A percentile compares a stretch with the other conserved stretches of the same genome.
Conservation (phyloP, 352 stramenopile species). For the Phytophthora fragariaefolia region DNA sequence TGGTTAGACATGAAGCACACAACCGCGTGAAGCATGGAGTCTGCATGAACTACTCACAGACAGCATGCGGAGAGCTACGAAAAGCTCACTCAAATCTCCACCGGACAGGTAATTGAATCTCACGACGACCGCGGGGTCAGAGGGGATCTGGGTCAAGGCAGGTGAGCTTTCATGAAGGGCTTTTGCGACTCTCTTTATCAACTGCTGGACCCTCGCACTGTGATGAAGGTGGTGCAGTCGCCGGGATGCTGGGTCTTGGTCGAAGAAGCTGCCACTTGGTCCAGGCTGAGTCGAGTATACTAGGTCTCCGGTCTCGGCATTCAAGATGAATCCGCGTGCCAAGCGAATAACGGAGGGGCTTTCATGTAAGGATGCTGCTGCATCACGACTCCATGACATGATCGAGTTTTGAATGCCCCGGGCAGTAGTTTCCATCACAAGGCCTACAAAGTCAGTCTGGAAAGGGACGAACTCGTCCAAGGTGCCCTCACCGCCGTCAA, state of each 20-base stretch:
- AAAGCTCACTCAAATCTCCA: slow-evolving; percentile 15
- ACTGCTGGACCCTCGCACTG: slow-evolving; percentile 28
- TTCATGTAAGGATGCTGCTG: slow-evolving; percentile 12
- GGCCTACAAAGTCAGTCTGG: slow-evolving; percentile 41
- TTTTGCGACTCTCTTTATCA: slow-evolving; percentile 31
- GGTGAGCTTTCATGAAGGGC: slow-evolving; percentile 41
- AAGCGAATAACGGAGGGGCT: slow-evolving; percentile 16
- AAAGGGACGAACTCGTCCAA: slow-evolving; percentile 53
- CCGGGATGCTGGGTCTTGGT: slow-evolving; percentile 11
- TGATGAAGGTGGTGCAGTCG: slow-evolving; percentile 21
- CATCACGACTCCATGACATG: slow-evolving; percentile 17
- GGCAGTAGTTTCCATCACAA: slow-evolving; percentile 40
- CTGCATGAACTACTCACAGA: slow-evolving; percentile 39
- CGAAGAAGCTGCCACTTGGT: slow-evolving; percentile 12
- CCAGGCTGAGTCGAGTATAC: slow-evolving; percentile 29
- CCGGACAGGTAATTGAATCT: slow-evolving; percentile 19
- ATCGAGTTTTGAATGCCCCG: slow-evolving; percentile 26
- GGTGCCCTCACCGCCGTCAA: slow-evolving; percentile 37
- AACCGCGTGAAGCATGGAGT: no score
- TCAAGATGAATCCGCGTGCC: slow-evolving; percentile 43
- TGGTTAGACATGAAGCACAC: no score
- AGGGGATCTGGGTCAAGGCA: slow-evolving; percentile 24
- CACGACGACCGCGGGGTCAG: slow-evolving; percentile 21
- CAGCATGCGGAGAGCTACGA: slow-evolving; percentile 51
- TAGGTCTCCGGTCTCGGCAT: slow-evolving; percentile 38